Percentiles rank a stretch among this genome's conserved stretches.
Conservation (phyloP, 2,329 filamentous ascomycete genomes). For the Nigrograna mackinnonii region DNA sequence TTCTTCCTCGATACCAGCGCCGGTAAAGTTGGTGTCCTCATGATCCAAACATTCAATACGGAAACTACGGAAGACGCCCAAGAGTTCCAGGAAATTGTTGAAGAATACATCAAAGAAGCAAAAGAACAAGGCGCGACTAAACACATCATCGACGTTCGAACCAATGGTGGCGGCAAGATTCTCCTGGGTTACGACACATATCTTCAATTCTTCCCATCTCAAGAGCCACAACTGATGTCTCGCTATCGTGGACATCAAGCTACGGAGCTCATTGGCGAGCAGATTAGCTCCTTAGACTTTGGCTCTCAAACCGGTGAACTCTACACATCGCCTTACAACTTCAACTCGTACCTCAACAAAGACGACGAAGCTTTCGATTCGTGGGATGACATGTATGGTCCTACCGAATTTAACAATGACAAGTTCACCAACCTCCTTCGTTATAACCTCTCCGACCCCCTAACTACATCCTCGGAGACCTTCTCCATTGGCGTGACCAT, state of each 20-base stretch:
- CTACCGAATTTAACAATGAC: conserved; percentile 33
- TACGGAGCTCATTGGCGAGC: conserved; percentile 28
- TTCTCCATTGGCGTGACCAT: conserved; percentile 30
- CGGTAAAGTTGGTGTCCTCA: conserved; percentile 52
- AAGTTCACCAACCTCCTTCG: conserved; percentile 42
- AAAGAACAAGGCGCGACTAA: conserved; percentile 56
- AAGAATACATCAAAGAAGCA: conserved; percentile 52
- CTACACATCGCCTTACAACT: conserved; percentile 39
- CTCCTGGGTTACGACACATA: conserved; percentile 50
- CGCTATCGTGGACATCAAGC: conserved; percentile 51
- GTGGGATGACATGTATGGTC: conserved; percentile 44
- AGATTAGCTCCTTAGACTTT: conserved; percentile 21
- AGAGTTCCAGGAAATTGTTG: conserved; percentile 43
- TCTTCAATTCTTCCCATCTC: conserved; percentile 56
- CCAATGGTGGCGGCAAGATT: conserved; percentile 61
- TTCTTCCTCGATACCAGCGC: conserved; percentile 49
- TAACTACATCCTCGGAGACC: conserved; percentile 31
- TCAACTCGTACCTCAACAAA: conserved; percentile 28
- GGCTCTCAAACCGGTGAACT: conserved; percentile 18
- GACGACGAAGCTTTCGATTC: conserved; percentile 30
- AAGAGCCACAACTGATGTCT: conserved; percentile 48
- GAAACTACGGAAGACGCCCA: conserved; percentile 16
- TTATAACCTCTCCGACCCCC: conserved; percentile 43
- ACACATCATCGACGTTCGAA: conserved; percentile 66
- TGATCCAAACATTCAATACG: conserved; percentile 46